These are phyloP conservation scores for Calocybe gangraenosa DNA, from an alignment of 768 basidiomycete genomes.

Conservation along the genomic window DNA sequence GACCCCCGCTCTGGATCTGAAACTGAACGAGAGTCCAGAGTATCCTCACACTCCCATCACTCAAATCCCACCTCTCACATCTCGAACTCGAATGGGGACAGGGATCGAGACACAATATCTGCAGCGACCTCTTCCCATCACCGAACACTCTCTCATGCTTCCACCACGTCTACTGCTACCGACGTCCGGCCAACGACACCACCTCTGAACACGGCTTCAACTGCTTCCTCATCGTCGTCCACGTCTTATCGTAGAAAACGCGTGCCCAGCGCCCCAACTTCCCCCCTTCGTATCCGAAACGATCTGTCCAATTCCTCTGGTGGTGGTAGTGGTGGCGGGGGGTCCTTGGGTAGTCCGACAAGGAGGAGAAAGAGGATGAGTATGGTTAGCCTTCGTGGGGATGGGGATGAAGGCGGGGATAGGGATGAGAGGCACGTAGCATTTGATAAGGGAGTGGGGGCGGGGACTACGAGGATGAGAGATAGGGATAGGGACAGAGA, in stretches of 20 bases:
- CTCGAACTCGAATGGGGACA: too few species aligned
- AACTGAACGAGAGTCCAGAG: slow-evolving; percentile 66
- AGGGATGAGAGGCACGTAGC: slow-evolving; percentile 31
- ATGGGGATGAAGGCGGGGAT: slow-evolving; percentile 26
- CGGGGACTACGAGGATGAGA: slow-evolving; percentile 14
- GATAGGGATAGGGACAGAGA: slow-evolving; percentile 25
- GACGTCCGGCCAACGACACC: slow-evolving; percentile 8
- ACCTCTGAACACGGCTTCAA: too few species aligned
- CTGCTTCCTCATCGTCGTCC: too few species aligned
- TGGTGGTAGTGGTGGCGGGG: background rate
- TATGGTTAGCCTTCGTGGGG: slow-evolving; percentile 2
- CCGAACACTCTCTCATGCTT: slow-evolving; percentile 7
- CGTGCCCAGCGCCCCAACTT: slow-evolving; percentile 43
- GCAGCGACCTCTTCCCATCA: slow-evolving; percentile 1
- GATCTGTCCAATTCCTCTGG: slow-evolving; percentile 6
- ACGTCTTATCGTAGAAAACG: slow-evolving; percentile 27
- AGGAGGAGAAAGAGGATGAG: slow-evolving; percentile 13
- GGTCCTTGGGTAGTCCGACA: slow-evolving; percentile 4
- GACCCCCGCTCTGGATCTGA: slow-evolving; percentile 67
- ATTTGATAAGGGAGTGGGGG: slow-evolving; percentile 24
- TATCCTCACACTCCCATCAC: slow-evolving; percentile 15
- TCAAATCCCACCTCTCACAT: background rate
- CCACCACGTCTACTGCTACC: background rate
- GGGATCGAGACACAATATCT: too few species aligned
- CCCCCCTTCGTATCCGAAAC: slow-evolving; percentile 11